A percentile compares a stretch with the other conserved stretches of the same genome.
phyloP scores from a whole-genome alignment of 106 monocot genomes.

The Triglochin maritima region DNA sequence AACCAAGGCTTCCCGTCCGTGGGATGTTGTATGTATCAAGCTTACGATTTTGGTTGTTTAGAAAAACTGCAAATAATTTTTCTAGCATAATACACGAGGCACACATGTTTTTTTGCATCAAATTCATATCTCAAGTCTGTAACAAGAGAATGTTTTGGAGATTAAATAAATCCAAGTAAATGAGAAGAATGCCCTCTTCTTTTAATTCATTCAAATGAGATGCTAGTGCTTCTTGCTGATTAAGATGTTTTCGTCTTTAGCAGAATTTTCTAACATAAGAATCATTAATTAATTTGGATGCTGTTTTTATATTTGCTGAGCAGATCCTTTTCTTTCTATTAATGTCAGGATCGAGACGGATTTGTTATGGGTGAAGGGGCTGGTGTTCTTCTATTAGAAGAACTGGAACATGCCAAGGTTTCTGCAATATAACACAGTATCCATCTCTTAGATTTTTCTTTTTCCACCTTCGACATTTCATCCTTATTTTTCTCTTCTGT shows the following conservation, averaged over 20 bases:
- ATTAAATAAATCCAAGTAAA: too few species aligned
- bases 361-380: constrained; percentile 99
- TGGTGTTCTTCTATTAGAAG: constrained; percentile 94
- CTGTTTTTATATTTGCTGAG: neutral
- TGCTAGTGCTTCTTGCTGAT: too few species aligned
- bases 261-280: too few species aligned
- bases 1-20: constrained; percentile 89
- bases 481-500: neutral
- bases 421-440: neutral
- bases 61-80: too few species aligned
- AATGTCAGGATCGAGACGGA: constrained; percentile 85
- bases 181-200: too few species aligned
- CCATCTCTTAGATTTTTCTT: neutral
- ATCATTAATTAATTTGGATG: neutral
- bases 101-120: too few species aligned
- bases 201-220: too few species aligned
- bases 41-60: neutral
- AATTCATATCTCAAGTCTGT: too few species aligned
- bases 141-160: too few species aligned
- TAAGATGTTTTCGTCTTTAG: too few species aligned
- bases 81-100: too few species aligned
- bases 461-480: neutral
- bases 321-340: neutral
- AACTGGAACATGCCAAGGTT: constrained; percentile 97
- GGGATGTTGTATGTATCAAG: constrained; percentile 61